Percentiles rank a stretch among this genome's conserved stretches.
phyloP scores from a whole-genome alignment of 2,329 filamentous ascomycete species.

The Diaporthe ampelina region DNA sequence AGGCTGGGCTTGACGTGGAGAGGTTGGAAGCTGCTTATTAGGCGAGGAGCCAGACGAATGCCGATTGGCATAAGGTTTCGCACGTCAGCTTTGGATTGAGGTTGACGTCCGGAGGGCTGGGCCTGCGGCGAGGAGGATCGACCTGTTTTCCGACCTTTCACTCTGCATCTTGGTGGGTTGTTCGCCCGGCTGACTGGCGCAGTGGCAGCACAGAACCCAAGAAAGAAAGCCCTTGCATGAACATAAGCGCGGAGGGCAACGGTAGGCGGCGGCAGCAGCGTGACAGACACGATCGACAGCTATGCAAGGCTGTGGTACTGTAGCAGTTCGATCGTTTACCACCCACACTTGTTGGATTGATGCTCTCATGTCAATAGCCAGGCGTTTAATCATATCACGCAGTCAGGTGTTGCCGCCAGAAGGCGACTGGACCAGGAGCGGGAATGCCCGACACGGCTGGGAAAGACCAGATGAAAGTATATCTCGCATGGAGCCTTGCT shows the following conservation, averaged over 20 bases:
- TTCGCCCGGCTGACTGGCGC: background rate
- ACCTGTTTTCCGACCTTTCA: background rate
- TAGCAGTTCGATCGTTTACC: conserved; percentile 5
- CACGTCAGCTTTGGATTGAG: background rate
- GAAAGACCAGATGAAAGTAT: conserved; percentile 32
- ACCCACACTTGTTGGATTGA: background rate
- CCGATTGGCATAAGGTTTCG: conserved; percentile 3
- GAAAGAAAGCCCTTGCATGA: background rate
- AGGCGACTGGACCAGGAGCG: background rate
- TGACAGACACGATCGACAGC: conserved; percentile 9
- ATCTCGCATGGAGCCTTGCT: conserved; percentile 31
- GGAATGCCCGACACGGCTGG: conserved; percentile 5
- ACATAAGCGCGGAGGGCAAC: conserved; percentile 12
- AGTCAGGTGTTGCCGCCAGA: background rate
- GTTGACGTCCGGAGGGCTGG: conserved; percentile 17
- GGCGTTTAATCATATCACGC: background rate
- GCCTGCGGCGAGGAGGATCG: background rate
- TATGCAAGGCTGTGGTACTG: conserved; percentile 22
- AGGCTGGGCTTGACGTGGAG: conserved; percentile 3
- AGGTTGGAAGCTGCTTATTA: background rate
- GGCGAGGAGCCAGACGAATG: background rate
- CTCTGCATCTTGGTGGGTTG: too few relatives aligned
- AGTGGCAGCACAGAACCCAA: background rate
- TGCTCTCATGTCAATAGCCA: background rate
- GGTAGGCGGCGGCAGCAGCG: background rate